These are phyloP conservation scores for Aspergillus flavus DNA, from an alignment of 2,329 filamentous ascomycete species.

Conservation along the genomic window DNA sequence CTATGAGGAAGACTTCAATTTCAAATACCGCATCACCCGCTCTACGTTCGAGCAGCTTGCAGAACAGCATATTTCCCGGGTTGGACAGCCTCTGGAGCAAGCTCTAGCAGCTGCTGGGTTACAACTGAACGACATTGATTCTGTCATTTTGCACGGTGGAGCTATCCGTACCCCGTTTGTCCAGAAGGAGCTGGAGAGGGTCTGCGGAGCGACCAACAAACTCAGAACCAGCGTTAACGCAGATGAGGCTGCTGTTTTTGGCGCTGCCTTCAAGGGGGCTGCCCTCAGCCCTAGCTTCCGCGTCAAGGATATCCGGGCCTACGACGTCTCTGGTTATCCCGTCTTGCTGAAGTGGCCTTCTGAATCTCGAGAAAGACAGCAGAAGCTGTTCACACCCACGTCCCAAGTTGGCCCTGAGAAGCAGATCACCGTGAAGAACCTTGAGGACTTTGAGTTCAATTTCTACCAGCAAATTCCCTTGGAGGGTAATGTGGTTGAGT, in stretches of 20 bases:
- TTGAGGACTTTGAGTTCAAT: slow-evolving; percentile 76
- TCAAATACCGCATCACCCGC: slow-evolving; percentile 85
- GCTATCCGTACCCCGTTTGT: slow-evolving; percentile 90
- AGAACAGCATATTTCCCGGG: slow-evolving; percentile 66
- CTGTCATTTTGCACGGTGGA: slow-evolving; percentile 90
- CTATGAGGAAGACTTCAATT: slow-evolving; percentile 82
- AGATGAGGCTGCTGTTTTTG: slow-evolving; percentile 94
- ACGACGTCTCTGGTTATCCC: slow-evolving; percentile 74
- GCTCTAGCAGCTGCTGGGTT: slow-evolving; percentile 75
- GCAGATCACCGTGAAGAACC: slow-evolving; percentile 80
- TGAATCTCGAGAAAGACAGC: slow-evolving; percentile 71
- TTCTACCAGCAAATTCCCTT: slow-evolving; percentile 73
- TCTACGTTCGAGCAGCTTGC: slow-evolving; percentile 80
- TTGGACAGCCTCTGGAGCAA: slow-evolving; percentile 69
- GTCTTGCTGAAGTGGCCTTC: slow-evolving; percentile 75
- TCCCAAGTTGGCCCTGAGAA: slow-evolving; percentile 79
- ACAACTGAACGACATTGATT: slow-evolving; percentile 75
- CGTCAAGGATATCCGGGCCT: slow-evolving; percentile 90
- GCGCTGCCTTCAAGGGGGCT: slow-evolving; percentile 91
- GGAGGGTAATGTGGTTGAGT: slow-evolving; percentile 52
- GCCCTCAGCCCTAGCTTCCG: slow-evolving; percentile 92
- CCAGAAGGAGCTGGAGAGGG: slow-evolving; percentile 80
- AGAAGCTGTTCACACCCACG: slow-evolving; percentile 79
- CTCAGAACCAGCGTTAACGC: slow-evolving; percentile 93
- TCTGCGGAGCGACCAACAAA: slow-evolving; percentile 73